Evolutionary conservation across 495 filamentous ascomycete species (phyloP).

Genomic region (Saxispiralis lemnorum): DNA sequence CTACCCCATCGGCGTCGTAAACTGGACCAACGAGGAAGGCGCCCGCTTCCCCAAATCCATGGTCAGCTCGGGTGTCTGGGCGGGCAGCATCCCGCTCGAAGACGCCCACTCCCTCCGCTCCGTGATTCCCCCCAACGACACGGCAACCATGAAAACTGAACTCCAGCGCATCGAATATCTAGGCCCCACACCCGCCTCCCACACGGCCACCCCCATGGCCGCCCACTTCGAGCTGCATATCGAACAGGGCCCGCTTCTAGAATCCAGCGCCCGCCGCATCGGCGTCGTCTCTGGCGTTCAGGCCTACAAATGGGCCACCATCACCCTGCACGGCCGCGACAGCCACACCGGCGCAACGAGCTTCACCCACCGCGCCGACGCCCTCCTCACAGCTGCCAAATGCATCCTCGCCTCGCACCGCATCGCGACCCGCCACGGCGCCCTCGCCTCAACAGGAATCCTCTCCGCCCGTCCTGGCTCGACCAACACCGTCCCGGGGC

Average conservation of each 20-base stretch:
- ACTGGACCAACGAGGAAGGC: conserved; percentile 79
- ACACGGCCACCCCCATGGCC: conserved; percentile 48
- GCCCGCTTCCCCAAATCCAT: conserved; percentile 66
- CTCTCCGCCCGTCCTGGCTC: conserved; percentile 46
- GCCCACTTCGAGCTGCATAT: conserved; percentile 77
- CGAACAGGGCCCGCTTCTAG: conserved; percentile 60
- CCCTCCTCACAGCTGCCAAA: conserved; percentile 46
- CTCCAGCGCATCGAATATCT: conserved; percentile 56
- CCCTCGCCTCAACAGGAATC: conserved; percentile 56
- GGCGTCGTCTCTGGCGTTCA: conserved; percentile 57
- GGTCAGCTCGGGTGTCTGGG: conserved; percentile 63
- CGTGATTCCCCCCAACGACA: conserved; percentile 27
- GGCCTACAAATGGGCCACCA: conserved; percentile 52
- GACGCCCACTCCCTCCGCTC: conserved; percentile 43
- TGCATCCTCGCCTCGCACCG: conserved; percentile 52
- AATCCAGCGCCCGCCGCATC: conserved; percentile 41
- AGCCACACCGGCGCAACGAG: conserved; percentile 64
- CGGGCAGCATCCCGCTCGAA: conserved; percentile 44
- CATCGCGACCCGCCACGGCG: conserved; percentile 36
- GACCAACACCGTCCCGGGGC: conserved; percentile 60
- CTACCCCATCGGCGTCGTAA: conserved; percentile 53
- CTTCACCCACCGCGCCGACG: conserved; percentile 41
- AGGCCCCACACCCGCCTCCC: conserved; percentile 37
- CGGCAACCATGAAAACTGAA: conserved; percentile 48
- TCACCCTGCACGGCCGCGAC: conserved; percentile 48